Base-by-base conservation (phyloP, 1,139 yeast species). In the Suhomyces terraborum region DNA sequence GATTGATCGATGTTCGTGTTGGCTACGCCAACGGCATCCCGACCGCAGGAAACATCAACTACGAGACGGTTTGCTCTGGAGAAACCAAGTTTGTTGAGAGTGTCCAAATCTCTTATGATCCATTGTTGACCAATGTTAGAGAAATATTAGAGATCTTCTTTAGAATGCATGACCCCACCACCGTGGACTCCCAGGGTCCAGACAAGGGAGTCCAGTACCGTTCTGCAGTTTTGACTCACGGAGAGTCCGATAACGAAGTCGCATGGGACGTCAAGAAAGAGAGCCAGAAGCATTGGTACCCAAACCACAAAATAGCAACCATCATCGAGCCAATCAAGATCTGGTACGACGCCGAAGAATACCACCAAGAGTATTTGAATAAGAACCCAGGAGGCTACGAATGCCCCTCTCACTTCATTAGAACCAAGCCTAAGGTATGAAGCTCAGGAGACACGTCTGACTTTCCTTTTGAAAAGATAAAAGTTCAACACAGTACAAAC, bases 331-430 rank as follows among this genome's bases (percentile, higher is more conserved):
- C 88, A 12, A 75, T 88, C 40, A 62, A 71, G 41, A 72, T 72
- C 42, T 93, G 88, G 76, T 83, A 83, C 69, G 96, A 91, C 58
- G 98, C 98, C 14, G 98, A 93, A 64, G 89, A 82, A 29, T 93
- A 91, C 61, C 98, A 93, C 61, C 98, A 93, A 59, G 58, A 76
- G 47, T 93, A 93, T 61, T 71, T 91, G 56, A 73, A 74, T 41
- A 82, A 79, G 56, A 88, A 91, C 59, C 95, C 96, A 1, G 66
- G 69, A 4, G 97, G 97, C 4, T 87, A 88, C 64, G 87, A 84
- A 46, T 91, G 98, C 61, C 94, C 96, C 18, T 81, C 91, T 4
- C 98, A 91, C 59, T 88, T 75, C 41, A 48, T 59, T 31, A 48
- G 64, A 43, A 53, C 55, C 9, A 50, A 50, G 51, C 63, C 64